Base-by-base conservation (phyloP, 1,284 basidiomycete species). In the Tilletia caries region DNA sequence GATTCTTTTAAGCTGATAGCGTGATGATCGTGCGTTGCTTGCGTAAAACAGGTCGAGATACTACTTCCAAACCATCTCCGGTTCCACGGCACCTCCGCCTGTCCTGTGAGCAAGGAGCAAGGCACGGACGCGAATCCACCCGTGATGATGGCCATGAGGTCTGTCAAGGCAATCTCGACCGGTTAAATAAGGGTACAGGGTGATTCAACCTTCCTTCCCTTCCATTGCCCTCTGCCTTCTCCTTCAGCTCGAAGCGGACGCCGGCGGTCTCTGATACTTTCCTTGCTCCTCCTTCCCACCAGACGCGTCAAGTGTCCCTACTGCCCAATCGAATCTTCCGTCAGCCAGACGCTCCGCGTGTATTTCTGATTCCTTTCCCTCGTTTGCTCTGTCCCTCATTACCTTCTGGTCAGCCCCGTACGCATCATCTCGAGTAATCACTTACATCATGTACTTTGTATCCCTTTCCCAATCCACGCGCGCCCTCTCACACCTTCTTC, bases 101-200 rank as follows among this genome's bases (percentile, higher is more conserved):
- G 96, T 83, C 93, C 96, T 0, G 95, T 99, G 33, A 95, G 92
- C 18, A 98, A 98, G 84, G 95, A 98, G 81, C 94, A 96, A 84
- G 89, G 93, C 15, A 95, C 92, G 0, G 91, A 94, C 67, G 83
- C 87, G 70, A 99, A 98, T 83, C 96, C 95, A 25, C 95, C 95
- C 0, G 96, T 96, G 92, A 95, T 97, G 92, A 90, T 98, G 86
- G 85, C 87, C 96, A 99, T 67, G 76, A 76, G 37, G 37, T 79
- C 12, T 80, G 77, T 64, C 67, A 71, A 23, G 79, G 81, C 52
- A 73, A 72, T 41, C 71, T 82, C n/a, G 73, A 69, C 3, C 43
- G 75, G 27, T 52, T 82, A 10, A 75, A 70, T 79, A 96, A 95
- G 85, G 88, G 90, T 29, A 89, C 88, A 78, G 91, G 91, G 94